Percentiles rank a stretch among this genome's conserved stretches.
These are phyloP conservation scores for Fraxinus xanthoxyloides DNA, from an alignment of 305 asterid species.

Conservation along the genomic window DNA sequence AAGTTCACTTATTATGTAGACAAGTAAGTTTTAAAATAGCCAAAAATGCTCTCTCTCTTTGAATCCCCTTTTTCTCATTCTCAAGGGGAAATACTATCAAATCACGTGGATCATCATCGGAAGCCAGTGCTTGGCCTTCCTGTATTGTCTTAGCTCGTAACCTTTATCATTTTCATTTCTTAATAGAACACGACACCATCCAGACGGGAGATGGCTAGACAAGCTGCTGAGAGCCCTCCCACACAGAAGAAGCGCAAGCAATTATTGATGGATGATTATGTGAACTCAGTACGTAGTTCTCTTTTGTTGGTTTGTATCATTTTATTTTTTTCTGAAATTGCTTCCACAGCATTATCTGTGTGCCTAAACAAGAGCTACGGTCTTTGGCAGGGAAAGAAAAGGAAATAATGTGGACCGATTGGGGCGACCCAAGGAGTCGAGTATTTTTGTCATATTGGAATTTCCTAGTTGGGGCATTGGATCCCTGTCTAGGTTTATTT, in stretches of 20 bases:
- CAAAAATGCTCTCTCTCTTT: background rate
- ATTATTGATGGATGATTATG: constrained; percentile 67
- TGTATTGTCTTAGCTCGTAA: background rate
- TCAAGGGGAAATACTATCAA: background rate
- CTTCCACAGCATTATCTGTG: background rate
- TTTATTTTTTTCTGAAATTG: background rate
- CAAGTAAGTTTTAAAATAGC: background rate
- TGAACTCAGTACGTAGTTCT: constrained; percentile 57
- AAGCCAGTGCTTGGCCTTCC: background rate
- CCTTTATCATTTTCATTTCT: background rate
- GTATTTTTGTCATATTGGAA: background rate
- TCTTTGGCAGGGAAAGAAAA: constrained; percentile 67
- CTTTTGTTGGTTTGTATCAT: background rate
- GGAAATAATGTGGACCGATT: constrained; percentile 41
- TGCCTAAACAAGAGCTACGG: background rate
- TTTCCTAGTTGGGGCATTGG: background rate
- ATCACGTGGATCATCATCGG: background rate
- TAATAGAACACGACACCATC: constrained; percentile 65
- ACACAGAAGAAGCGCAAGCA: constrained; percentile 72
- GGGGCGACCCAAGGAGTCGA: background rate
- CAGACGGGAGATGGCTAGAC: constrained; percentile 69
- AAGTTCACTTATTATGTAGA: background rate
- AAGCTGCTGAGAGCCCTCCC: constrained; percentile 81
- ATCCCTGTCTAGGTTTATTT: background rate
- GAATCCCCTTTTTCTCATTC: constrained; percentile 17